Evolutionary conservation across 2,329 filamentous ascomycete genomes (phyloP).

Genomic region (Phialophora chinensis): DNA sequence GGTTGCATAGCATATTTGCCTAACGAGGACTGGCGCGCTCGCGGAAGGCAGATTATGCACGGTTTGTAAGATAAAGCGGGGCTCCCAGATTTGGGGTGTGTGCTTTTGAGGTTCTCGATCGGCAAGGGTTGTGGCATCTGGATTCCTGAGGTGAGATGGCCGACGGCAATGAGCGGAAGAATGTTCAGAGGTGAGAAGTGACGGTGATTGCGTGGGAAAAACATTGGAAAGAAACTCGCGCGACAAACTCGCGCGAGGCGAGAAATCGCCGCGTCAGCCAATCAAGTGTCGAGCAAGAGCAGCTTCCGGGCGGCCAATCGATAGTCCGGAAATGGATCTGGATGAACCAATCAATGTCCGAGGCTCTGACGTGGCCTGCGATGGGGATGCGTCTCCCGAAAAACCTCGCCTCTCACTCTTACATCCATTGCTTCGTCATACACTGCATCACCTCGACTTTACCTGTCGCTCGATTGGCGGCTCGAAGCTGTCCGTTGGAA

Average conservation of each 20-base stretch:
- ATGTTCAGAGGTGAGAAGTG: not conserved
- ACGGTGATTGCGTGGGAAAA: not conserved
- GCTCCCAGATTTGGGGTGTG: not conserved
- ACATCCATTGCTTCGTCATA: not conserved
- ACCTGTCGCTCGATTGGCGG: not conserved
- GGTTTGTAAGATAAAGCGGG: slow-evolving; percentile 15
- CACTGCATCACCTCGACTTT: not conserved
- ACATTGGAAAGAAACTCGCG: not conserved
- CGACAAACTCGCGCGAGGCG: not conserved
- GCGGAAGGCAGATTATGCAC: slow-evolving; percentile 2
- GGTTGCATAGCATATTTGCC: slow-evolving; percentile 12
- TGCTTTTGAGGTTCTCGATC: not conserved
- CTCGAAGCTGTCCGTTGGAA: not conserved
- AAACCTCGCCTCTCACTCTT: not conserved
- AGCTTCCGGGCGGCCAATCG: not conserved
- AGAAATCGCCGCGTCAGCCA: not conserved
- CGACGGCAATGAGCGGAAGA: not conserved
- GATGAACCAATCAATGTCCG: not conserved
- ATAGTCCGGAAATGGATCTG: not conserved
- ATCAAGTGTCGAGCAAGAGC: not conserved
- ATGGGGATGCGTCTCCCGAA: not conserved
- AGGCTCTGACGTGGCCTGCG: not conserved
- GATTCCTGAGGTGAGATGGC: not conserved
- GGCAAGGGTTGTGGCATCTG: not conserved
- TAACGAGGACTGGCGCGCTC: not conserved